Evolutionary conservation across 805 yeast species (phyloP).

Genomic region (Ogataea trehalophila): DNA sequence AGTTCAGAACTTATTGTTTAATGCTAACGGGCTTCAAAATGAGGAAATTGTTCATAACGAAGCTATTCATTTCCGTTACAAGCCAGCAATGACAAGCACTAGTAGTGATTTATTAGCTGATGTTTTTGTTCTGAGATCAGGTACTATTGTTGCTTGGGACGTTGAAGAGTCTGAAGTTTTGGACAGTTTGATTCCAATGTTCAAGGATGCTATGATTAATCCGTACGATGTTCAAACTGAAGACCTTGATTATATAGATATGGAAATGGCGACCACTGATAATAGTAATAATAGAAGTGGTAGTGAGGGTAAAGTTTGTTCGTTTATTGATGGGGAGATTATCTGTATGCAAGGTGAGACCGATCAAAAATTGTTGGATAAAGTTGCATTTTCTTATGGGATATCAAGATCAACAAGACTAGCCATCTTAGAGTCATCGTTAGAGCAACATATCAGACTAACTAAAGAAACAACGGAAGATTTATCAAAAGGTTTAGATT

Average conservation of each 20-base stretch:
- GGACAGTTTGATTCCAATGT: constrained; percentile 45
- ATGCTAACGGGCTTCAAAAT: constrained; percentile 32
- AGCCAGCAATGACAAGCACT: constrained; percentile 15
- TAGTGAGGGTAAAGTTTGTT: constrained; percentile 8
- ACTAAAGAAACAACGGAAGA: constrained; percentile 63
- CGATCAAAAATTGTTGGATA: constrained; percentile 58
- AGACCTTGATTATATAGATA: constrained; percentile 70
- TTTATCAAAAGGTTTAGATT: constrained; percentile 55
- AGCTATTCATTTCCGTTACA: constrained; percentile 50
- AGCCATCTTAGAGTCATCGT: constrained; percentile 68
- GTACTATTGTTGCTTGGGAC: constrained; percentile 84
- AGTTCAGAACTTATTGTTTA: constrained; percentile 35
- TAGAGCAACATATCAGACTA: constrained; percentile 62
- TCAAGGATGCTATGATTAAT: constrained; percentile 44
- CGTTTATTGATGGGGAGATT: constrained; percentile 56
- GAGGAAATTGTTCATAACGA: constrained; percentile 42
- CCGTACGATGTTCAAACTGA: constrained; percentile 64
- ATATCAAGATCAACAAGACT: constrained; percentile 81
- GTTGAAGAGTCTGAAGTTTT: constrained; percentile 50
- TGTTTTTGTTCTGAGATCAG: constrained; percentile 66
- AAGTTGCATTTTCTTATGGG: constrained; percentile 86
- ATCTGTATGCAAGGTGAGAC: constrained; percentile 56
- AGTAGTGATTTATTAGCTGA: constrained; percentile 36
- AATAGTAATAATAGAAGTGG: too few relatives aligned
- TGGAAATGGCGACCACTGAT: constrained; percentile 29